Percentiles rank a stretch among this genome's conserved stretches.
These are phyloP conservation scores for Eryngium alpinum DNA, from an alignment of 140 eudicot species.

Conservation along the genomic window DNA sequence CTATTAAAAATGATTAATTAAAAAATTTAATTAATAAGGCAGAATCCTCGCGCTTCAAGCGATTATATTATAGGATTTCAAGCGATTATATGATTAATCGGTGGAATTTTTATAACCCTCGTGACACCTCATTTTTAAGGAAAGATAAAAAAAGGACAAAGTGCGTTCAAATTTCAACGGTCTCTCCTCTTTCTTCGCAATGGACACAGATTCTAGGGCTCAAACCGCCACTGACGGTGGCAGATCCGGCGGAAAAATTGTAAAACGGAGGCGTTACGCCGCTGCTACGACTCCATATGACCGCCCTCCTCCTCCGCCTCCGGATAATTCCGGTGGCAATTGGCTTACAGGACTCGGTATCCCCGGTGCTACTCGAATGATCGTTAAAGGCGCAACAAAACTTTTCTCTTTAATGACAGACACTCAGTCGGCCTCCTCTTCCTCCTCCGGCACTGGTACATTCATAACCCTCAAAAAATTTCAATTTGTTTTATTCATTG, in stretches of 20 bases:
- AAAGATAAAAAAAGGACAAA: background rate
- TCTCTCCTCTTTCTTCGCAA: constrained; percentile 1
- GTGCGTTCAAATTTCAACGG: background rate
- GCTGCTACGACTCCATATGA: constrained; percentile 50
- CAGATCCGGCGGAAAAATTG: constrained; percentile 68
- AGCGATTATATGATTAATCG: too few relatives aligned
- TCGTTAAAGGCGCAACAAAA: constrained; percentile 58
- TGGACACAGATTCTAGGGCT: constrained; percentile 20
- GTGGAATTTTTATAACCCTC: too few relatives aligned
- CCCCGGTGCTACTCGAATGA: constrained; percentile 47
- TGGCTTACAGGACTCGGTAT: constrained; percentile 62
- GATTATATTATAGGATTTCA: too few relatives aligned
- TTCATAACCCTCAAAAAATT: constrained; percentile 21
- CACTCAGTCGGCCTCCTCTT: constrained; percentile 40
- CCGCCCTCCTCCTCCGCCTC: constrained; percentile 51
- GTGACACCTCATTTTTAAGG: too few relatives aligned
- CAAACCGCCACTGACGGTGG: constrained; percentile 29
- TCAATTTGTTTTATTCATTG: background rate
- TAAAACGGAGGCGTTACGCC: constrained; percentile 26
- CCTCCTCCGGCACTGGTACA: constrained; percentile 33
- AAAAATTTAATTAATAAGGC: too few relatives aligned
- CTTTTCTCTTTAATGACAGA: constrained; percentile 43
- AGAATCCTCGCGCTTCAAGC: too few relatives aligned
- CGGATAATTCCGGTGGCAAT: constrained; percentile 35
- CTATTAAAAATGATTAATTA: too few relatives aligned